Conservation (phyloP, 441 rosid species). For the Omphalea diandra region DNA sequence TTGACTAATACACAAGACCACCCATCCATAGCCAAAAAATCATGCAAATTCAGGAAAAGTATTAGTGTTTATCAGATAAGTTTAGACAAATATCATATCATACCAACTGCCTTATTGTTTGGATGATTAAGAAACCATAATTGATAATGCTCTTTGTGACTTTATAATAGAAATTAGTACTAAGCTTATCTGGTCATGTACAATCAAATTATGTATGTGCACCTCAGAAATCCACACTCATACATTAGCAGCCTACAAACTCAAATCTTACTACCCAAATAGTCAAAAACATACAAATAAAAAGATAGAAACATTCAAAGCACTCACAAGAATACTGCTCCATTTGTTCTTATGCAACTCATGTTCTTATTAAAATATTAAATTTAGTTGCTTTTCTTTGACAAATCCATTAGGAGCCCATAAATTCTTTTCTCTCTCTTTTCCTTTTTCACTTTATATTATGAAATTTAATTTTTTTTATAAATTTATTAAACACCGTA, state of each 20-base stretch:
- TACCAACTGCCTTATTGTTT: background rate
- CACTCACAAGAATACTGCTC: conserved; percentile 2
- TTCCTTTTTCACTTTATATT: too few species aligned
- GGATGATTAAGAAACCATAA: background rate
- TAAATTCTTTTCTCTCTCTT: too few species aligned
- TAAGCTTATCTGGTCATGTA: background rate
- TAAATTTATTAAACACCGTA: too few species aligned
- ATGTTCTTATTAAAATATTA: background rate
- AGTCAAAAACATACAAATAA: conserved; percentile 11
- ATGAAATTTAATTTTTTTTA: too few species aligned
- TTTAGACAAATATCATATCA: background rate
- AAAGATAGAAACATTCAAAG: background rate
- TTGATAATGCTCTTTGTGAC: conserved; percentile 1
- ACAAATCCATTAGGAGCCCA: background rate
- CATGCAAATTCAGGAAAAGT: background rate
- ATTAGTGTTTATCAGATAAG: background rate
- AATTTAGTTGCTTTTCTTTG: background rate
- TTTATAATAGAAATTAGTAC: background rate
- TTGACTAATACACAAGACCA: background rate
- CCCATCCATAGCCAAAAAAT: background rate
- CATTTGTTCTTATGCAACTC: conserved; percentile 1
- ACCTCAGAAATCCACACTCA: conserved; percentile 1
- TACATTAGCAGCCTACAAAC: background rate
- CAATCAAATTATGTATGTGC: background rate
- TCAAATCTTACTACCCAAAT: background rate